Percentiles rank a stretch among this genome's conserved stretches.
phyloP scores from a whole-genome alignment of 805 yeast species.

The Wickerhamomyces canadensis region DNA sequence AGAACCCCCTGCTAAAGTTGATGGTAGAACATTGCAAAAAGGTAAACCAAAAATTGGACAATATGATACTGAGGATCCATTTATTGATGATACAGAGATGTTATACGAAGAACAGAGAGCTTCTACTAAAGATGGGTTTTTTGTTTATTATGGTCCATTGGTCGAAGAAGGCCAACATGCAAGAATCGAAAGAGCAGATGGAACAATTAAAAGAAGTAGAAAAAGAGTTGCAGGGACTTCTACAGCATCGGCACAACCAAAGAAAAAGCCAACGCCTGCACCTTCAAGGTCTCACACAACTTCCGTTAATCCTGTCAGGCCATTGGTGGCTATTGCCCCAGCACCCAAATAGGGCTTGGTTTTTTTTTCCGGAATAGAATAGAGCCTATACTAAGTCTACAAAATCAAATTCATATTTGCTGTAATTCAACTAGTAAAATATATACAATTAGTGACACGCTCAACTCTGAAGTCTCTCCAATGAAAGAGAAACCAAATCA shows the following conservation, averaged over 20 bases:
- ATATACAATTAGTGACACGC: no score
- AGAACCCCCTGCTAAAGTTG: conserved; percentile 31
- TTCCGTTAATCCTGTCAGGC: background rate
- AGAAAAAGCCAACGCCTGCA: background rate
- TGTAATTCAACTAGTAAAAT: no score
- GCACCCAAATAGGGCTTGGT: no score
- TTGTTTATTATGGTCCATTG: conserved; percentile 90
- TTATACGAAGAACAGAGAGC: conserved; percentile 92
- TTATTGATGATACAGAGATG: conserved; percentile 91
- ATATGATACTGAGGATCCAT: conserved; percentile 90
- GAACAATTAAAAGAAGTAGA: conserved; percentile 35
- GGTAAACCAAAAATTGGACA: conserved; percentile 78
- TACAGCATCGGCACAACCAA: background rate
- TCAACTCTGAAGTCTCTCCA: background rate
- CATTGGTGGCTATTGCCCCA: background rate
- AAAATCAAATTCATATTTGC: no score
- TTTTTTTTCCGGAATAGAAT: background rate
- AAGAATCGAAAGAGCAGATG: conserved; percentile 40
- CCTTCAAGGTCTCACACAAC: background rate
- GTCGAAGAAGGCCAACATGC: conserved; percentile 53
- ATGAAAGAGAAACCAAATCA: conserved; percentile 7
- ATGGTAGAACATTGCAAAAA: conserved; percentile 38
- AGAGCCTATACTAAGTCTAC: background rate
- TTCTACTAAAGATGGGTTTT: conserved; percentile 90
- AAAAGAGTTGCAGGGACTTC: conserved; percentile 19